Base-by-base conservation (phyloP, 2,329 filamentous ascomycete genomes). In the Chaetomium strumarium region DNA sequence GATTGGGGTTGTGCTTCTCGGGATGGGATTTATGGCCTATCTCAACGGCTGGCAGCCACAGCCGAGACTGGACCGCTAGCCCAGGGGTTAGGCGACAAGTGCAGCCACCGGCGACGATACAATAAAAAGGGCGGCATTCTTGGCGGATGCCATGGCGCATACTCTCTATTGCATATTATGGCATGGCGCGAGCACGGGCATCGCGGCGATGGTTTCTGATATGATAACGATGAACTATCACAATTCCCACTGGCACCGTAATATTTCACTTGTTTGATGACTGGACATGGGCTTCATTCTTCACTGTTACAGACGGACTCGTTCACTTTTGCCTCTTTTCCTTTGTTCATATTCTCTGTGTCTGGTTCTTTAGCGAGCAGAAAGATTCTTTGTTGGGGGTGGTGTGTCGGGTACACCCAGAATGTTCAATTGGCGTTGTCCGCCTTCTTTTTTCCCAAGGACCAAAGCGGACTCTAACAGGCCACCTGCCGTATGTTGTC, bases 11-110 rank as follows among this genome's bases (percentile, higher is more conserved):
- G 88, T 93, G 24, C 69, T 93, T 51, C 73, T 93, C 55, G 88
- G 88, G 31, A 85, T 93, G 72, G 86, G 88, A 13, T 68, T 93
- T 58, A 93, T 93, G 88, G 87, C 86, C 39, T 91, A 90, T 69
- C 77, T 93, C 61, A 93, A 93, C 64, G 85, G 86, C 47, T 92
- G 87, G 87, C 86, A 90, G 62, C 64, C 72, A 29, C 70, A 73
- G 52, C 67, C 67, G 20, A 69, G 66, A 46, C 55, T 70, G 41
- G 66, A 70, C 36, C 66, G 63, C 49, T 72, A 57, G 55, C 14
- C 39, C 38, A 16, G 10, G 1, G 31, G 29, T 9, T 16, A 19
- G 16, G 12, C 19, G 20, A 20, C 5, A 16, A 11, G 12, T 8
- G 38, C 16, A 3, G 8, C 14, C 12, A 14, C 1, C 20, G 33